Percentiles rank a stretch among this genome's conserved stretches.
Conservation (phyloP, 1,284 basidiomycete genomes). For the Apiotrichum porosum region DNA sequence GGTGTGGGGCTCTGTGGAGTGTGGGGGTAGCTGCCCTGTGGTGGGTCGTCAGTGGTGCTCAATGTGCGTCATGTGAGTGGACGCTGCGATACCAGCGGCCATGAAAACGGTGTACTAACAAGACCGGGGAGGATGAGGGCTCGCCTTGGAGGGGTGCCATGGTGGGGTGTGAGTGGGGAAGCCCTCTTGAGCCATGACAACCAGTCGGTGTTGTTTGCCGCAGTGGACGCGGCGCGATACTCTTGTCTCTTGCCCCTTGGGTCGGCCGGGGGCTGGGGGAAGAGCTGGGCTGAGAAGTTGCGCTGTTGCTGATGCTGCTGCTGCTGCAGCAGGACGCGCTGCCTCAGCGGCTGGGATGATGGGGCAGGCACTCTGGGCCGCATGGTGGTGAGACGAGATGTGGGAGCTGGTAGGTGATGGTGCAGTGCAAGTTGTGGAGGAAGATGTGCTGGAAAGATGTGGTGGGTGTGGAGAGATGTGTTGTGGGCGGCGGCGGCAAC, state of each 20-base stretch:
- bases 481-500: no score
- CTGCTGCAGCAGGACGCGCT: not conserved
- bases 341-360: not conserved
- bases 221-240: constrained; percentile 27
- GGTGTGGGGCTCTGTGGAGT: constrained; percentile 42
- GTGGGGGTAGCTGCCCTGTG: constrained; percentile 47
- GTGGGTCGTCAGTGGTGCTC: not conserved
- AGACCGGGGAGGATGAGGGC: constrained; percentile 46
- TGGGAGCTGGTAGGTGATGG: not conserved
- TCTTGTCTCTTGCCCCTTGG: constrained; percentile 10
- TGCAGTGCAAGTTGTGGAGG: not conserved
- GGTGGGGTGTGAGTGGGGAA: constrained; percentile 13
- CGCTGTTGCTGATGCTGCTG: constrained; percentile 1
- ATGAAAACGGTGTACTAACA: constrained; percentile 23
- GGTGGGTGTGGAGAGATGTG: not conserved
- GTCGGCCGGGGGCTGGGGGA: constrained; percentile 23
- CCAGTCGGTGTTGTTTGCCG: constrained; percentile 35
- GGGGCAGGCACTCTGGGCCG: not conserved
- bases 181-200: constrained; percentile 33
- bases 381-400: not conserved
- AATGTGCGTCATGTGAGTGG: not conserved
- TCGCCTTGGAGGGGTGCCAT: constrained; percentile 14
- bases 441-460: not conserved
- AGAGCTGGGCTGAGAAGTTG: constrained; percentile 15
- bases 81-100: no score